Base-by-base conservation (phyloP, 176 grass and related monocot species). In the Lolium multiflorum region DNA sequence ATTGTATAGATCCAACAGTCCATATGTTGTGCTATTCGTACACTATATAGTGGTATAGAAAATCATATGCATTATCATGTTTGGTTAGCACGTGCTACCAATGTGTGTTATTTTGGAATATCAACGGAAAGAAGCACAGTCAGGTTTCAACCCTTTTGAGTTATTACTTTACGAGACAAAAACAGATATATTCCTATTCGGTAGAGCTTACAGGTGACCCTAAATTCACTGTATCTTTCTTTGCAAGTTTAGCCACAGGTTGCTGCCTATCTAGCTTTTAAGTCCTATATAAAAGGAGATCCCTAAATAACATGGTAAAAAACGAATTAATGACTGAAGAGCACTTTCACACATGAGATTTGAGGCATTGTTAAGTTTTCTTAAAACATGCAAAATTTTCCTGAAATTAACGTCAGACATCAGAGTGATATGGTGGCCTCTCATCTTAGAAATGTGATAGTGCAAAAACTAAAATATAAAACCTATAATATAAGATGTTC, bases 361-460 rank as follows among this genome's bases (percentile, higher is more conserved):
- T 70, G 3, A 65, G 71, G 76, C 70, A 67, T 70, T 37, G 41
- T 70, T 39, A 83, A 28, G 18, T 76, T 63, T 74, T 85, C 35
- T 89, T 50, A 58, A 24, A 38, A 83, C 9, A 0, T 47, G 48
- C 50, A 12, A 58, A 59, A 11, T 37, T 58, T 76, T 67, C 8
- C 16, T 69, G 72, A 57, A 69, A 26, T 57, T 77, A 82, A 67
- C 21, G 38, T 77, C 17, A 48, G 58, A 74, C 15, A 68, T 67
- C 21, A 77, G 22, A 52, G 47, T 44, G 13, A 59, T 79, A 72
- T 31, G 50, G 15, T 82, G 22, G 26, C 50, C 71, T 49, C 38
- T 55, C 18, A 85, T 76, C 61, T 81, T 37, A 76, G 26, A 71
- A 71, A 41, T 48, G 70, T 49, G 16, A 37, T 11, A 21, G 31